Evolutionary conservation across 1,284 basidiomycete genomes (phyloP), one percentile per base, ranked within the genome.

Genomic region (Pseudozyma pruni): DNA sequence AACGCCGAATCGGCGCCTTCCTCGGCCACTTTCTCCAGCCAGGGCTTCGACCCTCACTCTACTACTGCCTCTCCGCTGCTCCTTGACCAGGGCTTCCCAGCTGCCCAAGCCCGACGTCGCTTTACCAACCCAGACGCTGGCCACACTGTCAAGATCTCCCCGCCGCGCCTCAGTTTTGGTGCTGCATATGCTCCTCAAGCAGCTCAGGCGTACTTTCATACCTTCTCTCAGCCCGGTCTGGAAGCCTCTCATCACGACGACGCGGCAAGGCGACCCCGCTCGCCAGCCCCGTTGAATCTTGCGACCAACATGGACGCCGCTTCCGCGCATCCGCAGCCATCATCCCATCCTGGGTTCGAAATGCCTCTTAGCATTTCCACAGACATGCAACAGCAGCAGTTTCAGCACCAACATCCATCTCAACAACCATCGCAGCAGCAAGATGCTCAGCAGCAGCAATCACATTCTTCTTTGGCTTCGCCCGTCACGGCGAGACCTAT

Each of bases 51-150:
- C 16, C 39, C 39, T 14, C 31, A 23, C 8, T 66, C 62, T 9
- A 40, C 37, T 16, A 51, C 38, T 17, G 48, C 34, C 25, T 66
- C 62, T 40, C 56, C 62, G n/a, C 34, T 47, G 25, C 42, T 59
- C 9, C 31, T 32, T 25, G 37, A 43, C 29, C 35, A 58, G 11
- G 55, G 43, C 42, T 55, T 59, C 40, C 45, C 50, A 16, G 33
- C 44, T 6, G 33, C 51, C 8, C 50, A 51, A 10, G 39, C 39
- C 41, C 55, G 62, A 34, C 62, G 62, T 4, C 62, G 62, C 33
- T 66, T 66, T 47, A 66, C 62, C 31, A 59, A 66, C 27, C 51
- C 62, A 2, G 62, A 66, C 52, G 43, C 47, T 14, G 35, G 23
- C 19, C 46, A 34, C 22, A 50, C 35, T 32, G 14, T 11, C 23